Conservation (phyloP, 768 basidiomycete species). For the Collybia nuda region DNA sequence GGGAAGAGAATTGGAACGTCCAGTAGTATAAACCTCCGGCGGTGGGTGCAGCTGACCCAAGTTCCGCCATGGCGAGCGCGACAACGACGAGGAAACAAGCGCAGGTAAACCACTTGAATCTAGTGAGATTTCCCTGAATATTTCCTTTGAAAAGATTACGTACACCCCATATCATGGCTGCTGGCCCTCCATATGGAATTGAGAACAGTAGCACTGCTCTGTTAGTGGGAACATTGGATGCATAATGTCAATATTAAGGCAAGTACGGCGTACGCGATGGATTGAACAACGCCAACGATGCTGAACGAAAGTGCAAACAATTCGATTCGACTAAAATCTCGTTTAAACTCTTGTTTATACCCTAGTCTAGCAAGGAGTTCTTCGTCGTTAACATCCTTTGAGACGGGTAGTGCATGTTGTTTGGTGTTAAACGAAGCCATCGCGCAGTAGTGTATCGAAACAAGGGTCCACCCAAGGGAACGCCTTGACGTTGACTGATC, state of each 20-base stretch:
- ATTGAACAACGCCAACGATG: conserved; percentile 65
- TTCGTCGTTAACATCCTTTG: conserved; percentile 7
- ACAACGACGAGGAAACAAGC: conserved; percentile 62
- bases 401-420: no score
- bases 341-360: conserved; percentile 44
- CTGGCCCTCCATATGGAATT: conserved; percentile 67
- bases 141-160: conserved; percentile 15
- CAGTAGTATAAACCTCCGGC: conserved; percentile 77
- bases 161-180: conserved; percentile 75
- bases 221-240: background rate
- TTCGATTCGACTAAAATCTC: conserved; percentile 55
- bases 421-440: no score
- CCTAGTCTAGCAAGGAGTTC: conserved; percentile 17
- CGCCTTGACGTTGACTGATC: no score
- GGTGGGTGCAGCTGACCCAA: conserved; percentile 73
- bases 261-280: conserved; percentile 52
- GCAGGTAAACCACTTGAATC: conserved; percentile 59
- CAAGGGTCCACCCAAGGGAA: no score
- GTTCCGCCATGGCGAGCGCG: conserved; percentile 68
- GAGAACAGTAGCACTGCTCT: conserved; percentile 51
- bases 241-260: background rate
- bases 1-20: conserved; percentile 61
- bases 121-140: conserved; percentile 1
- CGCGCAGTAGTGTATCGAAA: no score
- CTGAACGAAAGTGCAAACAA: conserved; percentile 73